A percentile compares a stretch with the other conserved stretches of the same genome.
Conservation (phyloP, 2,329 filamentous ascomycete genomes). For the Simplicillium aogashimaense region DNA sequence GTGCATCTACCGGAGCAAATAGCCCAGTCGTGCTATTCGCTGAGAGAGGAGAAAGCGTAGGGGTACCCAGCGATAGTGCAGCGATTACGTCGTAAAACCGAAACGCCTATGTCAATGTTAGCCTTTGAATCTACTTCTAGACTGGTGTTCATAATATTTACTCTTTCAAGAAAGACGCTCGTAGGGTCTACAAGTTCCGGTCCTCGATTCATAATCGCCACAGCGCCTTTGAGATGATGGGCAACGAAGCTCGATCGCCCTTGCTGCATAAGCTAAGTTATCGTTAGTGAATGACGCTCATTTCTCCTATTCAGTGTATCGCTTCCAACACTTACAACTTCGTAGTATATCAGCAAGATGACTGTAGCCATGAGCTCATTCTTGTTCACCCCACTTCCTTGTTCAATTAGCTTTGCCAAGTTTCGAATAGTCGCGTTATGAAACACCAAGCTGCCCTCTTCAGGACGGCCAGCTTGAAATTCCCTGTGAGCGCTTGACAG, state of each 20-base stretch:
- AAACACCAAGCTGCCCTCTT: slow-evolving; percentile 47
- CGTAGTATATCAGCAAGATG: slow-evolving; percentile 53
- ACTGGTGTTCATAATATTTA: slow-evolving; percentile 17
- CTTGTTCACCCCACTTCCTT: slow-evolving; percentile 35
- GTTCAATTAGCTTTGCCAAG: slow-evolving; percentile 45
- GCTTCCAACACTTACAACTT: slow-evolving; percentile 40
- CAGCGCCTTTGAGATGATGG: slow-evolving; percentile 50
- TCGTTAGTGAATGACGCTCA: slow-evolving; percentile 4
- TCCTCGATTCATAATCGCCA: slow-evolving; percentile 47
- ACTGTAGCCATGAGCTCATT: slow-evolving; percentile 52
- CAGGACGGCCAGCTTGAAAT: slow-evolving; percentile 43
- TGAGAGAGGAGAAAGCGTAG: slow-evolving; percentile 42
- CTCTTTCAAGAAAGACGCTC: slow-evolving; percentile 47
- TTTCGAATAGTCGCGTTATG: slow-evolving; percentile 51
- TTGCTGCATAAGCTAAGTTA: slow-evolving; percentile 45
- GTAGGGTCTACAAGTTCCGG: slow-evolving; percentile 37
- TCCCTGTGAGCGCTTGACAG: slow-evolving; percentile 77
- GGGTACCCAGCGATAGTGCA: slow-evolving; percentile 49
- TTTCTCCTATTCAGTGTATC: background rate
- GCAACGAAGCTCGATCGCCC: slow-evolving; percentile 50
- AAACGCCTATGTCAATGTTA: slow-evolving; percentile 37
- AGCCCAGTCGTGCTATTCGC: slow-evolving; percentile 35
- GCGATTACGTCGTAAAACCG: slow-evolving; percentile 57
- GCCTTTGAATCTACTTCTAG: background rate
- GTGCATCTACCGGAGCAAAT: slow-evolving; percentile 34